Evolutionary conservation across 75 land plant genomes (phyloP), one percentile per base, ranked within the genome.

Genomic region (Isoetes taiwanensis): DNA sequence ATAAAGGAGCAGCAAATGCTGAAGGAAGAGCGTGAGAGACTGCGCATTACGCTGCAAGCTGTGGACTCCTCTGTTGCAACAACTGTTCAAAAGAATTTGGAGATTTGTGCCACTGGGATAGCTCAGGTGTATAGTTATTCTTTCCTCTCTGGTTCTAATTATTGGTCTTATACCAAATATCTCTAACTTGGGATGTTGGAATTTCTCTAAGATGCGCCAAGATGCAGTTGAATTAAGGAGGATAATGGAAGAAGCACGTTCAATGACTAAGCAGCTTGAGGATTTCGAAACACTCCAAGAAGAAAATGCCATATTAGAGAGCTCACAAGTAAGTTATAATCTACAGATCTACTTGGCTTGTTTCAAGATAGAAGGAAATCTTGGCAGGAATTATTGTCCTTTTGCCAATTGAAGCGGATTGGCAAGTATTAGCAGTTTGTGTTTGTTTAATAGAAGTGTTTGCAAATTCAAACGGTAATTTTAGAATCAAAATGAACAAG

Each of bases 21-120:
- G 16, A 66, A 28, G 62, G 64, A 66, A 33, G 69, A 59, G 1
- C 69, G 69, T 23, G 69, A 66, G 2, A 58, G 41, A 30, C 64
- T 66, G 9, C 30, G 62, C 34, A 63, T 41, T 24, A 66, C 38
- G 17, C 32, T 57, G 10, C 17, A 58, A 29, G 55, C 28, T n/a
- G 19, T 59, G 26, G 69, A 66, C 35, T 29, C 32, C 21, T 30
- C 42, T 59, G 64, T 57, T 17, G 69, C 64, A 19, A 58, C 26
- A 30, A 56, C 69, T 34, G 38, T 66, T 20, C 43, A 41, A 25
- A 59, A 32, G 28, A 66, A 26, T 30, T 66, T 66, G 52, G 69
- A 66, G 54, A 19, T 27, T 48, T 59, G 43, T 2, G 64, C 70
- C 38, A 23, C 37, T 19, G 52, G 64, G 20, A 59, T 67, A 28